Evolutionary conservation across 345 rosid species (phyloP), one percentile per base, ranked within the genome.

Genomic region (Turritis glabra): DNA sequence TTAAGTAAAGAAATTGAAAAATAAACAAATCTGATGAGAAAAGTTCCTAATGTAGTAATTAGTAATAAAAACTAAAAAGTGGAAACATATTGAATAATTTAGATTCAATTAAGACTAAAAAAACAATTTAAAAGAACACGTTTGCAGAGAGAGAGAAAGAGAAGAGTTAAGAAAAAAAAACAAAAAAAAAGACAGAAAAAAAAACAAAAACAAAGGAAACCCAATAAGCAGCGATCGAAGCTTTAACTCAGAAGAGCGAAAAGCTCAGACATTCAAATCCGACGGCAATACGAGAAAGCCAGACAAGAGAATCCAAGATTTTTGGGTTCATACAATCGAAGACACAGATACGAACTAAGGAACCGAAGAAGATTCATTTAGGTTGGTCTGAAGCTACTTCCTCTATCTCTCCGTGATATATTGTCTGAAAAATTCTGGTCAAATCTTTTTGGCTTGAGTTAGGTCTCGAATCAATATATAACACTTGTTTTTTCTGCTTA

Each of bases 161-260:
- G 47, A 43, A 43, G 47, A 43, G 17, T 1, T 1, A 44, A 57
- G 67, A 64, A 7, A 5, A 13, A 74, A 59, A 67, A 71, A 67
- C 62, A 69, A 63, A 13, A 7, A 30, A 27, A 54, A 23, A 33
- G 8, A 60, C 26, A 75, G 61, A 69, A 70, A 37, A 68, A 25
- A 22, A 21, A 0, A 48, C 63, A 41, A 61, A 81, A 57, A 68
- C 48, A 14, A 64, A 73, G 61, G 69, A 64, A 79, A 44, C 80
- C 50, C 74, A 63, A 84, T 52, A 73, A 82, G 89, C 86, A 80
- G 82, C 85, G 83, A 80, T 83, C 84, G 88, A 77, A 81, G 80
- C 83, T 80, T 81, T 67, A 71, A 72, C 82, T 64, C 71, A 74
- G 67, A 64, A 56, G 64, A 72, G 77, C 81, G 47, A 73, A 78